Evolutionary conservation across 352 stramenopile genomes (phyloP), one percentile per base, ranked within the genome.

Genomic region (Globisporangium emineosum): DNA sequence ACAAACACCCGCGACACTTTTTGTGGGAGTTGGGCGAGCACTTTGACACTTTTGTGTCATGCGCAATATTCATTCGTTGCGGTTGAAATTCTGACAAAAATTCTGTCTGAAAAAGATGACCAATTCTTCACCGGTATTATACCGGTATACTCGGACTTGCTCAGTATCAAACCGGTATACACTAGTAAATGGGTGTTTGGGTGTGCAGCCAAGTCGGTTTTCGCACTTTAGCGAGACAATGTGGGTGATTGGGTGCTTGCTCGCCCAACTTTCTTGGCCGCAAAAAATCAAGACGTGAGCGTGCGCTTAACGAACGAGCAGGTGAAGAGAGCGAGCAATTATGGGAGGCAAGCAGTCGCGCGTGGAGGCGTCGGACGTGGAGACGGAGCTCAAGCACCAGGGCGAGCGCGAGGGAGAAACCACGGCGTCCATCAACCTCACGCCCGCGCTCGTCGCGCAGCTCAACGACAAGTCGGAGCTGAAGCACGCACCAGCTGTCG

Each of bases 271-370:
- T 51, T 60, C 23, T 51, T 60, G 55, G 23, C 55, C 55, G 55
- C 55, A 60, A 51, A 50, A 59, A 60, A 60, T 51, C 55, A 40
- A 51, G 55, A 60, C 55, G 55, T 60, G 37, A 35, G 29, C 43
- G 40, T 10, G 15, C 40, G 19, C 40, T 47, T 10, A 52, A 23
- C 43, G 30, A 54, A 5, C 51, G 15, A 23, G 8, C 19, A n/a
- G n/a, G n/a, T n/a, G 25, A 29, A 45, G n/a, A 7, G 32, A 9
- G 27, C 25, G 25, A 47, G 81, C 40, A 45, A 17, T 30, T 33
- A 92, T 92, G 83, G 83, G 83, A 73, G 81, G 79, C 65, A 89
- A 88, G 73, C 83, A 89, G 71, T 91, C 83, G 66, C 83, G 83
- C 58, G 78, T 93, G 62, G 81, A 86, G 71, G 72, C 78, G 60